Percentiles rank a stretch among this genome's conserved stretches.
phyloP scores from a whole-genome alignment of 2,329 filamentous ascomycete species.

The Tolypocladium guangdongense region DNA sequence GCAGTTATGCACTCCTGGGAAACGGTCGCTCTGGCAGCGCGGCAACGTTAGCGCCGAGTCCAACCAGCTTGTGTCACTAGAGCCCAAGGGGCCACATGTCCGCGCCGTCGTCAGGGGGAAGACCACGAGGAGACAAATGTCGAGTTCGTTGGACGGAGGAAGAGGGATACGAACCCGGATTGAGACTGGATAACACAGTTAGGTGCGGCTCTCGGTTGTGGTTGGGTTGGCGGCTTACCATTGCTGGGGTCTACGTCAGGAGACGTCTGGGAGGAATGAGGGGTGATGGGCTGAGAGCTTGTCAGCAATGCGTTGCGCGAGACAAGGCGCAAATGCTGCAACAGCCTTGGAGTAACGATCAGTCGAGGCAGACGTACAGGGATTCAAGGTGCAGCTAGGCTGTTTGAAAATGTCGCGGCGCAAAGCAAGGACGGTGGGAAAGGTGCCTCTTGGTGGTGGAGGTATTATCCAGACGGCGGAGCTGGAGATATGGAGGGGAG shows the following conservation, averaged over 20 bases:
- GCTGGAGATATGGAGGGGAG: conserved; percentile 10
- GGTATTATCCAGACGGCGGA: neutral
- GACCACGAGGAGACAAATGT: conserved; percentile 2
- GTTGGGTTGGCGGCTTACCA: conserved; percentile 23
- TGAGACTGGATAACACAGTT: conserved; percentile 42
- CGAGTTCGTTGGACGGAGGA: neutral
- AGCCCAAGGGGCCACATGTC: conserved; percentile 10
- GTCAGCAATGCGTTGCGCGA: conserved; percentile 12
- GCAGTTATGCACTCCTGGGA: conserved; percentile 57
- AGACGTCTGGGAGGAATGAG: conserved; percentile 15
- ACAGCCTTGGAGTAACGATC: no score
- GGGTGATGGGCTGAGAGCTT: conserved; percentile 7
- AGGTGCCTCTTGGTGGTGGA: conserved; percentile 6
- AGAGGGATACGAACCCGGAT: conserved; percentile 48
- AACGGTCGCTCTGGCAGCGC: conserved; percentile 52
- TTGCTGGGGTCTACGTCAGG: conserved; percentile 23
- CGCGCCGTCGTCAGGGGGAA: conserved; percentile 7
- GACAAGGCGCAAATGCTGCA: neutral
- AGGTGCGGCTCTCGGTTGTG: neutral
- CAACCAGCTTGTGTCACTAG: conserved; percentile 3
- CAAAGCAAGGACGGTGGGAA: neutral
- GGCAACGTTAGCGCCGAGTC: conserved; percentile 13
- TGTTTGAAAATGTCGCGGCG: neutral
- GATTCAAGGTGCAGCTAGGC: neutral
- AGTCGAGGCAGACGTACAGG: neutral